Base-by-base conservation (phyloP, 2,329 filamentous ascomycete species). In the Scedosporium aurantiacum region DNA sequence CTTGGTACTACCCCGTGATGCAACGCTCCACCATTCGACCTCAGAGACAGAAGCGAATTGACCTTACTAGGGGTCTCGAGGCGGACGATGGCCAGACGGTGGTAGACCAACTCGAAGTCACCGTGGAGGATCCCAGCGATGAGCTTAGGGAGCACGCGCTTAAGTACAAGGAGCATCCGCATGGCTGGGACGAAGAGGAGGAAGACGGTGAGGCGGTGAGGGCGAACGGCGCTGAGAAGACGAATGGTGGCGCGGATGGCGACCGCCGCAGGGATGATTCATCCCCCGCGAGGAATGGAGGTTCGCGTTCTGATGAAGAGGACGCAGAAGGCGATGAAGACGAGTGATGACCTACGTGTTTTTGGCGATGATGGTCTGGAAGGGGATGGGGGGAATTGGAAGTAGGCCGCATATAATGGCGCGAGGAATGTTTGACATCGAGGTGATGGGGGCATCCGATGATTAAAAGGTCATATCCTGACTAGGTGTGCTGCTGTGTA, bases 1-100 rank as follows among this genome's bases (percentile, higher is more conserved):
- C 80, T 12, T 87, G 85, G 71, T 88, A 87, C 72, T 88, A 88
- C 67, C 86, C 86, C 3, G 78, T 88, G 64, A 82, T 88, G 73
- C 84, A 87, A 71, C 81, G 83, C 60, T 82, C 79, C 56, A 78
- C 78, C 23, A 82, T 88, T 67, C 78, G 83, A 54, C 83, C 83
- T 32, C 84, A 86, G 71, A 79, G 85, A 62, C 81, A 78, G 63
- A 86, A 83, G 76, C 84, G 84, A 68, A 85, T 86, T 65, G 79
- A 82, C 55, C 79, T 81, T 56, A 81, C 75, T 37, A 74, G 75
- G 54, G 79, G 77, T 62, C 69, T 78, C 28, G 67, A 66, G 41
- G 70, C 76, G 32, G 77, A 80, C 41, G 75, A 80, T 60, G 76
- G 80, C 62, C 78, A 79, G 65, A 75, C 79, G 66, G 76, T 78